These are phyloP conservation scores for Diaporthe vaccinii DNA, from an alignment of 2,329 filamentous ascomycete genomes.

Conservation along the genomic window DNA sequence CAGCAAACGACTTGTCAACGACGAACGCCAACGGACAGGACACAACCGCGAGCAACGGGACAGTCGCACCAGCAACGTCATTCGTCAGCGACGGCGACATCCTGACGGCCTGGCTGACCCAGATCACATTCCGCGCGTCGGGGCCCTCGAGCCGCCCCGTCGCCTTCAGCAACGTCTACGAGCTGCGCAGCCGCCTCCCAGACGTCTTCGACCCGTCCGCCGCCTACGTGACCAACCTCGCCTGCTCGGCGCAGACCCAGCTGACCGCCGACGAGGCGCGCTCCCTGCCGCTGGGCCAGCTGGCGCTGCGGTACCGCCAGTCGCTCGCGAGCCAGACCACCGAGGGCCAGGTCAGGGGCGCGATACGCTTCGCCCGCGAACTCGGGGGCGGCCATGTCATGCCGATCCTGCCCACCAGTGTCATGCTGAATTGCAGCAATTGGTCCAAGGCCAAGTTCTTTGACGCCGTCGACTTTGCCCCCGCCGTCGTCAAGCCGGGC, in stretches of 20 bases:
- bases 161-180: slow-evolving; percentile 56
- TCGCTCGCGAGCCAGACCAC: slow-evolving; percentile 41
- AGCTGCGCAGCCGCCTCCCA: slow-evolving; percentile 51
- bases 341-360: slow-evolving; percentile 41
- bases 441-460: slow-evolving; percentile 52
- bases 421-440: slow-evolving; percentile 35
- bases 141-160: slow-evolving; percentile 48
- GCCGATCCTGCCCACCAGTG: slow-evolving; percentile 22
- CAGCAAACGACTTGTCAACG: slow-evolving; percentile 48
- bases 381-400: background rate
- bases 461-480: slow-evolving; percentile 52
- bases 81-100: slow-evolving; percentile 64
- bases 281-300: slow-evolving; percentile 38
- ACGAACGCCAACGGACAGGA: slow-evolving; percentile 35
- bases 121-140: slow-evolving; percentile 46
- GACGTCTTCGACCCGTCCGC: slow-evolving; percentile 48
- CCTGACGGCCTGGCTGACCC: slow-evolving; percentile 57
- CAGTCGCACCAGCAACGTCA: slow-evolving; percentile 41
- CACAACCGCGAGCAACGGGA: slow-evolving; percentile 37
- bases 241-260: slow-evolving; percentile 32
- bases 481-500: slow-evolving; percentile 43
- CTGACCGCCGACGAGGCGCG: slow-evolving; percentile 33
- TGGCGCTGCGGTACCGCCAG: slow-evolving; percentile 41
- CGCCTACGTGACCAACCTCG: slow-evolving; percentile 44
- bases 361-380: slow-evolving; percentile 35